Evolutionary conservation across 139 green algal genomes (phyloP).

Genomic region (Volvox africanus): DNA sequence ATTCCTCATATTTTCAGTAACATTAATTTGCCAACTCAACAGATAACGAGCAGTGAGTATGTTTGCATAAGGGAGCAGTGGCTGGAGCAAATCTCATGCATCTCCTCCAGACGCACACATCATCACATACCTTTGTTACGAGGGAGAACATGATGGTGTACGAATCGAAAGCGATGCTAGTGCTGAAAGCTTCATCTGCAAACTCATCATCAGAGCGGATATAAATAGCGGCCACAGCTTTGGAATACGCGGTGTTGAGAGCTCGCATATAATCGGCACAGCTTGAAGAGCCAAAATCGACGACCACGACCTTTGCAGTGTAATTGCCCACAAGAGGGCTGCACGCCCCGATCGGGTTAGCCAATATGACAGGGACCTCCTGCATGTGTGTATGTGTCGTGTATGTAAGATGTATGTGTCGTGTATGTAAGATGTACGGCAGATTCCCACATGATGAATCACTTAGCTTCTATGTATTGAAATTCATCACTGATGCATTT

Average conservation of each 20-base stretch:
- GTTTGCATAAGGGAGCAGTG: no score
- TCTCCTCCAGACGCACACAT: no score
- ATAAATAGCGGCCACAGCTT: neutral
- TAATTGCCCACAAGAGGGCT: neutral
- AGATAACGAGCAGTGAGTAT: no score
- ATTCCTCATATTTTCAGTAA: no score
- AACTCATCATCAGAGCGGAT: neutral
- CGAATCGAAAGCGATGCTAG: no score
- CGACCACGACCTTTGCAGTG: neutral
- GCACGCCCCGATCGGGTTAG: neutral
- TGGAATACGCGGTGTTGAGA: neutral
- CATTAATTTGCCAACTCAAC: no score
- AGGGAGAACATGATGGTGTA: neutral
- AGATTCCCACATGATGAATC: neutral
- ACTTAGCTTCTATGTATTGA: no score
- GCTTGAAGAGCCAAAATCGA: neutral
- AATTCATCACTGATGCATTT: no score
- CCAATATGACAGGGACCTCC: neutral
- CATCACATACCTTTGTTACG: neutral
- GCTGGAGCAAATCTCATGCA: no score
- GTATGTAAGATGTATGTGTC: neutral
- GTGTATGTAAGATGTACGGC: neutral
- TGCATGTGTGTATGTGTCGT: neutral
- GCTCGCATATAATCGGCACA: neutral
- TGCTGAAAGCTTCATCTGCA: neutral